Conservation (phyloP, 83 land plant species). For the Picea abies region DNA sequence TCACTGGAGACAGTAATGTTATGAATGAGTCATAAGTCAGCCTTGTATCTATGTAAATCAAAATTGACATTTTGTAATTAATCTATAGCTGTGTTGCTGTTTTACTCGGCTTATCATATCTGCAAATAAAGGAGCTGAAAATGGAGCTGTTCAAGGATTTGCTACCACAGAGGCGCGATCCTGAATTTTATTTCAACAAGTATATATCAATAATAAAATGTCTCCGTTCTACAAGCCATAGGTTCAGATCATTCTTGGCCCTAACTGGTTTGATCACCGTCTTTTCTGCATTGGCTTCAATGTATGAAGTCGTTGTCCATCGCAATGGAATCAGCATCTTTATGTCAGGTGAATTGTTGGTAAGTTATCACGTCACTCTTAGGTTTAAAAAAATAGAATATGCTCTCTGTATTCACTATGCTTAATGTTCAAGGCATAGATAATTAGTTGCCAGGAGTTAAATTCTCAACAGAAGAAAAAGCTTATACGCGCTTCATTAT, state of each 20-base stretch:
- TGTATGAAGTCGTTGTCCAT: slow-evolving; percentile 17
- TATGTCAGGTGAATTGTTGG: slow-evolving; percentile 19
- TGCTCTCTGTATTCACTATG: not conserved
- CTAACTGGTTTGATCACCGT: slow-evolving; percentile 17
- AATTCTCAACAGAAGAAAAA: not conserved
- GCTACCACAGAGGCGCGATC: not conserved
- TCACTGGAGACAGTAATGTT: not conserved
- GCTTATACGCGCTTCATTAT: not conserved
- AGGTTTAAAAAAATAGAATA: not conserved
- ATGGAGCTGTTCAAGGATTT: slow-evolving; percentile 18
- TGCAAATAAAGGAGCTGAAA: slow-evolving; percentile 6
- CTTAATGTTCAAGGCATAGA: not conserved
- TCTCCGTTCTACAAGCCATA: slow-evolving; percentile 17
- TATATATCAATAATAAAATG: slow-evolving; percentile 13
- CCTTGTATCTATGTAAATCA: not conserved
- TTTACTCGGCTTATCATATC: not conserved
- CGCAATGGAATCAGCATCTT: not conserved
- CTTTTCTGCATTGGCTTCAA: slow-evolving; percentile 19
- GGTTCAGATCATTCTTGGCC: slow-evolving; percentile 20
- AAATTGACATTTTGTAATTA: not conserved
- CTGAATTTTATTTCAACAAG: slow-evolving; percentile 5
- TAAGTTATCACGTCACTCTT: not conserved
- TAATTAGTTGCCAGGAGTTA: not conserved
- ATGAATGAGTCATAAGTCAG: too few relatives aligned
- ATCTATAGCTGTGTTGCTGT: not conserved